These are phyloP conservation scores for Mallotus nudiflorus DNA, from an alignment of 345 rosid species.

Conservation along the genomic window DNA sequence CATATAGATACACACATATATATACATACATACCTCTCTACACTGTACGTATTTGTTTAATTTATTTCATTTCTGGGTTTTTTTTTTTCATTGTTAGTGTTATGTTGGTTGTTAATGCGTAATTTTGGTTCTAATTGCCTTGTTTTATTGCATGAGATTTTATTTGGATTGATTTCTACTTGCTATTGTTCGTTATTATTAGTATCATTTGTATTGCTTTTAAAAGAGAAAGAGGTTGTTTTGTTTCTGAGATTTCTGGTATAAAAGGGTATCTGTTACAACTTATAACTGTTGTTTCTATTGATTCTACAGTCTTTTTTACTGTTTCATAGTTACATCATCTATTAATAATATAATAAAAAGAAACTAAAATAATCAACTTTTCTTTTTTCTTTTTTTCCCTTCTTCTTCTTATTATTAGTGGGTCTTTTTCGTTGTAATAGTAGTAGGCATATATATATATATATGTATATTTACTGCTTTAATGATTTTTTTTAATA, in stretches of 20 bases:
- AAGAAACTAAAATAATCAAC: no score
- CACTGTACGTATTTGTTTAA: constrained; percentile 8
- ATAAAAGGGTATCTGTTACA: background rate
- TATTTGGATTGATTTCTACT: background rate
- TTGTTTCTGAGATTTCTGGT: background rate
- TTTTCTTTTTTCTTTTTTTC: background rate
- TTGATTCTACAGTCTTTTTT: constrained; percentile 12
- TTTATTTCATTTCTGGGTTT: background rate
- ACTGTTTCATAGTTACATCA: constrained; percentile 11
- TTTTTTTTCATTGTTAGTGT: no score
- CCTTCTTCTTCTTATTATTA: background rate
- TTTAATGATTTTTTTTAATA: no score
- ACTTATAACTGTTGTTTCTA: background rate
- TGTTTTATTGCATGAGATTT: constrained; percentile 27
- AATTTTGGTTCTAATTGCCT: background rate
- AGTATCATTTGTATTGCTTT: background rate
- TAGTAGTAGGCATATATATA: no score
- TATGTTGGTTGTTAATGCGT: background rate
- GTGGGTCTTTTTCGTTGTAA: no score
- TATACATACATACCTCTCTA: no score
- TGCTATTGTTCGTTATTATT: background rate
- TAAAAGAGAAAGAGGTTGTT: background rate
- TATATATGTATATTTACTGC: no score
- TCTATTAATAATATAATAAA: background rate
- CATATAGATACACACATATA: no score